Conservation (phyloP, 495 filamentous ascomycete species). For the Delitschia confertaspora region DNA sequence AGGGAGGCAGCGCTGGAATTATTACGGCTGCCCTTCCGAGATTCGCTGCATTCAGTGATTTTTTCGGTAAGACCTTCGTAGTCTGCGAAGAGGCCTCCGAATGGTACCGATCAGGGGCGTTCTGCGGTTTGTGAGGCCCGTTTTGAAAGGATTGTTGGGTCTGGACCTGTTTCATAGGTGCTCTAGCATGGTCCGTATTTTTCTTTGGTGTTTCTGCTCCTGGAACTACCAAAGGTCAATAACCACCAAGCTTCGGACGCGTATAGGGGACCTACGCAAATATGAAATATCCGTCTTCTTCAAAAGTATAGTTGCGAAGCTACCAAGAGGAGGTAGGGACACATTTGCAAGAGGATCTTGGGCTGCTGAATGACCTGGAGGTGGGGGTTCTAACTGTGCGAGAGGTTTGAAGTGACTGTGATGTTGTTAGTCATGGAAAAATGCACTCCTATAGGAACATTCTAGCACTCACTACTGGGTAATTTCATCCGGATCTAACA, state of each 20-base stretch:
- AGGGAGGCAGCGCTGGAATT: conserved; percentile 17
- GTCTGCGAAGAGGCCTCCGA: no score
- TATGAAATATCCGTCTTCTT: conserved; percentile 47
- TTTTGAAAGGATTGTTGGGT: no score
- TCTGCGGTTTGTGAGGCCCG: no score
- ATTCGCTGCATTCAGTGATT: conserved; percentile 1
- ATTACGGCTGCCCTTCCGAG: conserved; percentile 6
- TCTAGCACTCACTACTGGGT: conserved; percentile 58
- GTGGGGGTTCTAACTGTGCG: conserved; percentile 13
- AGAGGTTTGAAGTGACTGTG: conserved; percentile 59
- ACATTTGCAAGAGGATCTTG: conserved; percentile 10
- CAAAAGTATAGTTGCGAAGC: conserved; percentile 52
- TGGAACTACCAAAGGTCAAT: no score
- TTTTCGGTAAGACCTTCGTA: no score
- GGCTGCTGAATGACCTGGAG: conserved; percentile 4
- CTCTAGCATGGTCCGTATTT: no score
- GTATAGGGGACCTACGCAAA: conserved; percentile 39
- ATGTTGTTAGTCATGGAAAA: conserved; percentile 10
- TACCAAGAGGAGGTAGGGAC: conserved; percentile 39
- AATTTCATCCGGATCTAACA: conserved; percentile 57
- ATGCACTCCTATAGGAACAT: neutral
- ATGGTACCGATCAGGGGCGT: no score
- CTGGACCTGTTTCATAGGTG: no score
- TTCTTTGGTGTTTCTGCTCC: no score
- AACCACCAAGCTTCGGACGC: neutral